Base-by-base conservation (phyloP, 2,329 filamentous ascomycete genomes). In the Acrodontium crateriforme region DNA sequence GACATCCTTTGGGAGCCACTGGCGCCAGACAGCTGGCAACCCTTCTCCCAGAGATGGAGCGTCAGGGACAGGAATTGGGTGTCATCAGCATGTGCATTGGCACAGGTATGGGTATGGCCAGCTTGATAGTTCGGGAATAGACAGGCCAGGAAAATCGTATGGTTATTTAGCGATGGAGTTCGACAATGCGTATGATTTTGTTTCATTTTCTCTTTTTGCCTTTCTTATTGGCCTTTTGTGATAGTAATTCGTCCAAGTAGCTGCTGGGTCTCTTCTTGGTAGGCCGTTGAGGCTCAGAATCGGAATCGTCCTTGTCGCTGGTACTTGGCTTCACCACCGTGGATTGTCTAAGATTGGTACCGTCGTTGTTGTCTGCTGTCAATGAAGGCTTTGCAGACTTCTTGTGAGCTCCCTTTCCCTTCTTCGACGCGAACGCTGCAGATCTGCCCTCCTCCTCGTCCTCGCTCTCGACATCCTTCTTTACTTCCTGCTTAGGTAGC, bases 1-100 rank as follows among this genome's bases (percentile, higher is more conserved):
- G 87, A 2, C 87, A 94, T 53, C 85, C 85, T 5, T 66, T 94
- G 1, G 85, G 87, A 25, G 85, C 84, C 17, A 94, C 85, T 4
- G 83, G 82, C 18, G 82, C 79, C 16, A 65, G 85, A 41, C 78
- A 92, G 67, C 58, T 84, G 44, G 73, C 73, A 25, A 87, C 80
- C 27, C 53, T 87, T 62, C 50, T 92, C 59, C 51, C 69, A 55
- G 65, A 78, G 61, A 48, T 80, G 71, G 59, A 71, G 55, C 56
- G 80, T 42, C 67, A 65, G 30, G 69, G 73, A 1, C 66, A 78
- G 33, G 67, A 87, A 54, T 62, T 92, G 25, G 84, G 85, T 41
- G 81, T 93, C 24, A 71, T 92, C 31, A 89, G 78, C 47, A 92
- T 94, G 81, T 94, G 85, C 53, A 62, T 65, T 40, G 62, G 62